Evolutionary conservation across 2,329 filamentous ascomycete genomes (phyloP).

Genomic region (Tricladium varicosporioides): DNA sequence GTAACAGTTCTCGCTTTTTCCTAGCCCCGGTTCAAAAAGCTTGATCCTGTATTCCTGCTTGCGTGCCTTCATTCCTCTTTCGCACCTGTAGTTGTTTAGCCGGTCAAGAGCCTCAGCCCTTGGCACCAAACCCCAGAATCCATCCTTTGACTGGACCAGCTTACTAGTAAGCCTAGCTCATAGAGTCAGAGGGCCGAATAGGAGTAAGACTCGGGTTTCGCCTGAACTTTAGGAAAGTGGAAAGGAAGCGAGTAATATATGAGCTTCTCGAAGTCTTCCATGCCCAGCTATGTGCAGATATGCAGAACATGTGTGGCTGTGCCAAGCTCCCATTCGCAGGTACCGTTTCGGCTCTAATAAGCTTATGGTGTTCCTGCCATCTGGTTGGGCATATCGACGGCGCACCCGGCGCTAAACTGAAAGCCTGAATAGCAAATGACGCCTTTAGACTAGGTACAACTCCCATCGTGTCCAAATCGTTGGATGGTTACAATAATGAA

Average conservation of each 20-base stretch:
- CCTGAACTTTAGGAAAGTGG: too few relatives aligned
- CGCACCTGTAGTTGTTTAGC: too few relatives aligned
- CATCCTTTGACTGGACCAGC: too few relatives aligned
- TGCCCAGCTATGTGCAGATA: neutral
- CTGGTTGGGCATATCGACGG: neutral
- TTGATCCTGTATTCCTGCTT: too few relatives aligned
- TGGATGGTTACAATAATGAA: neutral
- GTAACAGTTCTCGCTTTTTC: too few relatives aligned
- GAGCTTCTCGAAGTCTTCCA: too few relatives aligned
- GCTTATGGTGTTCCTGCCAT: conserved; percentile 2
- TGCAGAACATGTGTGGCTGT: neutral
- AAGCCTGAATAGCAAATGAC: neutral
- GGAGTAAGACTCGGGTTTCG: neutral
- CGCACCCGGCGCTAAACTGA: neutral
- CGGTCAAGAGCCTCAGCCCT: too few relatives aligned
- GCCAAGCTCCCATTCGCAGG: neutral
- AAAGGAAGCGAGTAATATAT: too few relatives aligned
- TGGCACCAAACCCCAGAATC: too few relatives aligned
- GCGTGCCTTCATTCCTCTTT: too few relatives aligned
- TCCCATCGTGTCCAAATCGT: neutral
- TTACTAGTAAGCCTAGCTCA: neutral
- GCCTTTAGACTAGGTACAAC: neutral
- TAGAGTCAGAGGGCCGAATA: neutral
- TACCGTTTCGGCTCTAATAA: conserved; percentile 9
- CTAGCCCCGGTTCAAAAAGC: too few relatives aligned